These are phyloP conservation scores for Nicotiana tabacum DNA, from an alignment of 257 asterid genomes.

Conservation along the genomic window DNA sequence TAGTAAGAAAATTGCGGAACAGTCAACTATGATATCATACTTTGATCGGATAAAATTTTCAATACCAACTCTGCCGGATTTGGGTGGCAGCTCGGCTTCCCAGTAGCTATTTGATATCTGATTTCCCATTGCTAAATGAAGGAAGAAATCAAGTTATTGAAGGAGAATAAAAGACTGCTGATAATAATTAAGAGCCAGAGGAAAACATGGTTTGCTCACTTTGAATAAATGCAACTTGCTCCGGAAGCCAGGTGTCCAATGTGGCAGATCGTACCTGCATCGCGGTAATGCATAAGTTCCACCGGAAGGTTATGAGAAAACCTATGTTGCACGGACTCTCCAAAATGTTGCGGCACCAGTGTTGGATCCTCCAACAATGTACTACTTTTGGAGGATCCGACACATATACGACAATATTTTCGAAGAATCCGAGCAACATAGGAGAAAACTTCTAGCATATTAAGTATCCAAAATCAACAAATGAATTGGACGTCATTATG, in stretches of 20 bases:
- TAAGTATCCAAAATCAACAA: neutral
- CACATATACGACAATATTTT: too few species aligned
- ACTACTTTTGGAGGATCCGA: too few species aligned
- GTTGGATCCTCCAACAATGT: too few species aligned
- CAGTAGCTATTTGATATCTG: constrained; percentile 37
- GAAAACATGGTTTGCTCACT: constrained; percentile 15
- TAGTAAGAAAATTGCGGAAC: constrained; percentile 13
- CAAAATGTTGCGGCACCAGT: too few species aligned
- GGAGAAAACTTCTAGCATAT: neutral
- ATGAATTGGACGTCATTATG: neutral
- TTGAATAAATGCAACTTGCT: constrained; percentile 37
- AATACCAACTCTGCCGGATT: constrained; percentile 30
- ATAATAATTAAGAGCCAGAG: neutral
- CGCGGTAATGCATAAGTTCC: neutral
- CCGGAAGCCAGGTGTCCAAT: constrained; percentile 49
- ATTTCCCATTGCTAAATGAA: constrained; percentile 36
- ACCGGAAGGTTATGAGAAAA: neutral
- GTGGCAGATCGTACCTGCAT: constrained; percentile 43
- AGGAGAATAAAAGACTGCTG: neutral
- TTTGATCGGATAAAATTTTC: constrained; percentile 43
- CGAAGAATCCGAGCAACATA: too few species aligned
- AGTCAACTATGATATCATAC: constrained; percentile 26
- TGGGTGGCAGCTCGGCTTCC: constrained; percentile 43
- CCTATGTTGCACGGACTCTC: too few species aligned
- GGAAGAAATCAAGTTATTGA: neutral